A percentile compares a stretch with the other conserved stretches of the same genome.
phyloP scores from a whole-genome alignment of 2,329 filamentous ascomycete species.

The Esteya vermicola region DNA sequence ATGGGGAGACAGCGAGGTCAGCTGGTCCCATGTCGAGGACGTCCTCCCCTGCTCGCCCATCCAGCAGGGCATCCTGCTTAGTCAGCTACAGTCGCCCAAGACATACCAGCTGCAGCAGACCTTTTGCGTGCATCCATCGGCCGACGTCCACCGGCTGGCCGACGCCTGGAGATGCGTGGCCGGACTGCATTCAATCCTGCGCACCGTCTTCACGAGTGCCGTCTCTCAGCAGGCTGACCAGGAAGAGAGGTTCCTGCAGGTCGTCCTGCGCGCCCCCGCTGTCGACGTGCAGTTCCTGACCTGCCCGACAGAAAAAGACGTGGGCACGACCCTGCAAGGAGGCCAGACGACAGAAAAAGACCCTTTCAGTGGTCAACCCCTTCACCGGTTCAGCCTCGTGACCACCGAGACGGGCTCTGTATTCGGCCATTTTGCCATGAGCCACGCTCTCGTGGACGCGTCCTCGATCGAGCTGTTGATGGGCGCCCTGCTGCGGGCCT shows the following conservation, averaged over 20 bases:
- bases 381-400: slow-evolving; percentile 24
- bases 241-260: too few species aligned
- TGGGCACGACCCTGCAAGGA: not conserved
- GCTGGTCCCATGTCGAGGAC: not conserved
- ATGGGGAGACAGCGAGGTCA: too few species aligned
- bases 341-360: not conserved
- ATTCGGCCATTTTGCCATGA: slow-evolving; percentile 12
- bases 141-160: slow-evolving; percentile 23
- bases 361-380: too few species aligned
- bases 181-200: slow-evolving; percentile 27
- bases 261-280: too few species aligned
- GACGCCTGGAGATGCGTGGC: slow-evolving; percentile 34
- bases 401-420: slow-evolving; percentile 23
- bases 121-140: too few species aligned
- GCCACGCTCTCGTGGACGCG: slow-evolving; percentile 43
- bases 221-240: too few species aligned
- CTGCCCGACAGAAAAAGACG: too few species aligned
- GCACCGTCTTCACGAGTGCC: slow-evolving; percentile 29
- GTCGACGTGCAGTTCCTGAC: too few species aligned
- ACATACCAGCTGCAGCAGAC: too few species aligned
- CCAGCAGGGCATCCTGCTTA: not conserved
- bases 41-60: not conserved
- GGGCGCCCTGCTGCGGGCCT: not conserved
- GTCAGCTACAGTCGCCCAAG: too few species aligned
- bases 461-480: not conserved